A percentile compares a stretch with the other conserved stretches of the same genome.
Evolutionary conservation across 2,329 filamentous ascomycete genomes (phyloP).

Genomic region (Botrytis sinoallii): DNA sequence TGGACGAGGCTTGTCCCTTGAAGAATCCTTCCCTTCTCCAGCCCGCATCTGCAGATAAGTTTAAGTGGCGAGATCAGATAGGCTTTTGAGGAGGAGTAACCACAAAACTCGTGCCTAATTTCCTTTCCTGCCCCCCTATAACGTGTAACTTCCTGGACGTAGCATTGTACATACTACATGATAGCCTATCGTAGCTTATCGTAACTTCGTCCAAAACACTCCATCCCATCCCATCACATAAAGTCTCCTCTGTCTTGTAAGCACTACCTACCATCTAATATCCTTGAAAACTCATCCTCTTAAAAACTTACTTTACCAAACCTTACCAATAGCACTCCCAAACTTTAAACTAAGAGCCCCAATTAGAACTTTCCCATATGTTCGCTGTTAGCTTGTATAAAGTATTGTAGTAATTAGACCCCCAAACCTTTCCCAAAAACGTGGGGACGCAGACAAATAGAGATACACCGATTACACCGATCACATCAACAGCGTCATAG

Average conservation of each 20-base stretch:
- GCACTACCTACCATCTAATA: neutral
- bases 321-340: neutral
- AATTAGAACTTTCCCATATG: neutral
- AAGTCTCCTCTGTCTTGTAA: neutral
- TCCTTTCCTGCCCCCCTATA: neutral
- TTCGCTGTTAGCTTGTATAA: neutral
- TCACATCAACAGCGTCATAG: slow-evolving; percentile 9
- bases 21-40: neutral
- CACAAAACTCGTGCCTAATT: neutral
- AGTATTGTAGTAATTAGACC: neutral
- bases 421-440: neutral
- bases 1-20: neutral
- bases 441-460: neutral
- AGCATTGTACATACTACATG: neutral
- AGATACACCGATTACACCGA: neutral
- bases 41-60: slow-evolving; percentile 6
- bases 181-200: neutral
- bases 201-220: neutral
- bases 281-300: neutral
- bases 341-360: neutral
- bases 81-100: neutral
- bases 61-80: neutral
- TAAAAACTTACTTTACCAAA: neutral
- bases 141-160: neutral
- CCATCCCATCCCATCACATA: neutral